Evolutionary conservation across 805 yeast genomes (phyloP).

Genomic region (Jamesozyma lodderae): DNA sequence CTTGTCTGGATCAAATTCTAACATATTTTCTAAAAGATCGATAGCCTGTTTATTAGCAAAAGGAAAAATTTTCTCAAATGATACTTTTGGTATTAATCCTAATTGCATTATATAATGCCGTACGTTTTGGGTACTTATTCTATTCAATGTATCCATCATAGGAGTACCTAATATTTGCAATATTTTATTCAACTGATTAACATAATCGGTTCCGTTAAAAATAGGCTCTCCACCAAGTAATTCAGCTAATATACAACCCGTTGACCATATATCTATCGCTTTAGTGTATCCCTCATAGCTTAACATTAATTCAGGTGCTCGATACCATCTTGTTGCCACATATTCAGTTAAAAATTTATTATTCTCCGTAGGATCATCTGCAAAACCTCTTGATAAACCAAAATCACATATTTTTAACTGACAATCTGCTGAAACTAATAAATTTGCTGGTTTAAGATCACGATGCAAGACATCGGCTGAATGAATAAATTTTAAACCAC

Average conservation of each 20-base stretch:
- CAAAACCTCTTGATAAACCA: constrained; percentile 91
- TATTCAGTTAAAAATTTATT: constrained; percentile 91
- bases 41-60: constrained; percentile 76
- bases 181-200: constrained; percentile 85
- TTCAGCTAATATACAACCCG: constrained; percentile 94
- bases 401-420: constrained; percentile 94
- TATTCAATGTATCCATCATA: constrained; percentile 50
- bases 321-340: constrained; percentile 96
- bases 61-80: constrained; percentile 62
- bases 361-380: constrained; percentile 69
- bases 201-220: constrained; percentile 91
- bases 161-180: constrained; percentile 85
- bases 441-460: constrained; percentile 88
- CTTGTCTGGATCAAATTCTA: constrained; percentile 75
- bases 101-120: constrained; percentile 81
- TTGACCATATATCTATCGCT: constrained; percentile 96
- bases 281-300: constrained; percentile 88
- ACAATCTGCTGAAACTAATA: constrained; percentile 90
- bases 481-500: constrained; percentile 85
- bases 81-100: constrained; percentile 69
- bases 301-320: constrained; percentile 96
- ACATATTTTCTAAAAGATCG: constrained; percentile 65
- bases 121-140: constrained; percentile 78
- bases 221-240: constrained; percentile 85
- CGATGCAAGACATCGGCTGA: constrained; percentile 87